These are phyloP conservation scores for Nakazawaea laoshanensis DNA, from an alignment of 805 yeast genomes.

Conservation along the genomic window DNA sequence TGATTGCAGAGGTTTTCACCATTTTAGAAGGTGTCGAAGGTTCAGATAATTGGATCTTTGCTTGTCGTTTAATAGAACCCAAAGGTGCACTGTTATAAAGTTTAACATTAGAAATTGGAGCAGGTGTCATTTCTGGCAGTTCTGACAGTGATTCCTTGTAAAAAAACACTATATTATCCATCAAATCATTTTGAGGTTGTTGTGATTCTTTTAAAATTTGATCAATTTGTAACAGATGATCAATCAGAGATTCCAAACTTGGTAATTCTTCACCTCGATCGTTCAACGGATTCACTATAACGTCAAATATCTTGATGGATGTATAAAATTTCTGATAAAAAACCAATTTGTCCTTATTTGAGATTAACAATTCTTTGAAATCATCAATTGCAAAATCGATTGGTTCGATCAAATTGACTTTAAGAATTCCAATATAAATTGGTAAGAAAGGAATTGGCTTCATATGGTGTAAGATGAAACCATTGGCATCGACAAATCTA, in stretches of 20 bases:
- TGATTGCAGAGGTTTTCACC: too few species aligned
- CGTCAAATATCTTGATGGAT: conserved; percentile 1
- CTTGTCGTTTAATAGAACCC: too few species aligned
- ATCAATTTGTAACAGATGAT: conserved; percentile 1
- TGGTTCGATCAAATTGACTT: neutral
- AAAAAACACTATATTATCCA: too few species aligned
- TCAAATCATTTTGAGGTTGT: too few species aligned
- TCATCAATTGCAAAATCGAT: conserved; percentile 1
- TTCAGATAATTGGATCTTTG: too few species aligned
- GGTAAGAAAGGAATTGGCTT: conserved; percentile 6
- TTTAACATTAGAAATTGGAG: too few species aligned
- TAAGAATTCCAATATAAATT: conserved; percentile 3
- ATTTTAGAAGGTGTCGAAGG: too few species aligned
- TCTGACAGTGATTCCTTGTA: too few species aligned
- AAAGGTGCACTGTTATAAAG: too few species aligned
- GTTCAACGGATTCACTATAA: conserved; percentile 5
- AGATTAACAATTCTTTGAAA: conserved; percentile 1
- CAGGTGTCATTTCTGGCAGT: too few species aligned
- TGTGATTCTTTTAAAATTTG: too few species aligned
- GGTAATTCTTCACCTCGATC: neutral
- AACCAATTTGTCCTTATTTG: conserved; percentile 2
- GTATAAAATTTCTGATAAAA: conserved; percentile 9
- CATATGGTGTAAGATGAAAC: neutral
- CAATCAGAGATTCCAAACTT: conserved; percentile 1
- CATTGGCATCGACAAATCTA: neutral